Percentiles rank a stretch among this genome's conserved stretches.
These are phyloP conservation scores for Purpureocillium takamizusanense DNA, from an alignment of 2,329 filamentous ascomycete species.

Conservation along the genomic window DNA sequence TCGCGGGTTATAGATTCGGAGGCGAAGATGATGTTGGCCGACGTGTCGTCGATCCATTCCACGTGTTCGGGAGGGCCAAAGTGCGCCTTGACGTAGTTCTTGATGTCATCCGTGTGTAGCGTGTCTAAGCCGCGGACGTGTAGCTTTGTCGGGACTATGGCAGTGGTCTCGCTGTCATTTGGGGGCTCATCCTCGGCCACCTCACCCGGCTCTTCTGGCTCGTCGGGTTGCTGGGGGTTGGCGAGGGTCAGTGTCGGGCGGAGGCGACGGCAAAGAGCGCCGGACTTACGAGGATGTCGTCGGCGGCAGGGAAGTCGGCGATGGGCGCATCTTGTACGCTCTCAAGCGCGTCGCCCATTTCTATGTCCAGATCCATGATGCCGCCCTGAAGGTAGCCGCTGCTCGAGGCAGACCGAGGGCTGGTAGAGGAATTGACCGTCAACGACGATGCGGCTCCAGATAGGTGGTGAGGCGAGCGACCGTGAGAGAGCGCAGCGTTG, in stretches of 20 bases:
- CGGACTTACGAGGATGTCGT: constrained; percentile 26
- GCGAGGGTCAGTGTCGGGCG: neutral
- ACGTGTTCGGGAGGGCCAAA: constrained; percentile 53
- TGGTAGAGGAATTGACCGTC: too few species aligned
- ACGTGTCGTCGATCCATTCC: constrained; percentile 93
- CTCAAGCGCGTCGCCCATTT: constrained; percentile 57
- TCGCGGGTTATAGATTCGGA: constrained; percentile 41
- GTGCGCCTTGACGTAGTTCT: constrained; percentile 62
- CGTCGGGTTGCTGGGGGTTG: constrained; percentile 21
- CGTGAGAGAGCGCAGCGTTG: too few species aligned
- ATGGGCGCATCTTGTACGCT: constrained; percentile 17
- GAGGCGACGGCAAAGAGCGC: neutral
- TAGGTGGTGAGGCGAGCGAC: too few species aligned
- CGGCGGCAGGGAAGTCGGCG: constrained; percentile 17
- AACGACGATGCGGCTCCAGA: too few species aligned
- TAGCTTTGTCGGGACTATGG: constrained; percentile 48
- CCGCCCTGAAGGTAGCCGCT: too few species aligned
- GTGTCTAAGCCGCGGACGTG: constrained; percentile 77
- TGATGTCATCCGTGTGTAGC: constrained; percentile 72
- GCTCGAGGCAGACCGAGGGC: too few species aligned
- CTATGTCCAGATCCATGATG: constrained; percentile 64
- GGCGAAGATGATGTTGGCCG: constrained; percentile 75
- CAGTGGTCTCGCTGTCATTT: constrained; percentile 15
- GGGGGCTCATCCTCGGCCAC: constrained; percentile 23
- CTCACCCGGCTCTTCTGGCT: constrained; percentile 28